These are phyloP conservation scores for Coemansia sp. DNA, from an alignment of 192 early-diverging fungal species.

Conservation along the genomic window DNA sequence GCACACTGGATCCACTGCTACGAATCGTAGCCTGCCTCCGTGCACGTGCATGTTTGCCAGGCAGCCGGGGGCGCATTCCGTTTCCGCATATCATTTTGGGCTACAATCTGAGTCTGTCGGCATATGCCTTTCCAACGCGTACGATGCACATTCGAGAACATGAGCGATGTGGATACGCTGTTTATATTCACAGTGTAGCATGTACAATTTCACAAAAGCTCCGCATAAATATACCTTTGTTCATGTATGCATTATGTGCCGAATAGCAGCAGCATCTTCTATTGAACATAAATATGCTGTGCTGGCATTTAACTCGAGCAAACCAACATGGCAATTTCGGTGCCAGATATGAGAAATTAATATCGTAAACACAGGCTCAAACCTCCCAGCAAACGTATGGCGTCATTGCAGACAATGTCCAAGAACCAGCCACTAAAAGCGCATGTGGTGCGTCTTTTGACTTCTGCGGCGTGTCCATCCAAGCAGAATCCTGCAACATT, in stretches of 20 bases:
- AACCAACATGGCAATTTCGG: no score
- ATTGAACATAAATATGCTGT: not conserved
- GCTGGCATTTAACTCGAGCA: no score
- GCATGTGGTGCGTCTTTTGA: not conserved
- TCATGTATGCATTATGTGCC: not conserved
- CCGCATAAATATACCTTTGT: not conserved
- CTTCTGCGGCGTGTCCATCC: not conserved
- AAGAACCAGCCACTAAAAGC: not conserved
- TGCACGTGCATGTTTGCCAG: constrained; percentile 4
- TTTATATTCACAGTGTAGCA: not conserved
- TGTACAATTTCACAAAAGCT: not conserved
- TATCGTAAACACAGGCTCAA: not conserved
- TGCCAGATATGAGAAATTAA: not conserved
- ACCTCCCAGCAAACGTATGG: not conserved
- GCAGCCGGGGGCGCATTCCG: not conserved
- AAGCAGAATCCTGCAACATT: not conserved
- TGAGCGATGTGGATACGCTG: not conserved
- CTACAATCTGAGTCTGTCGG: not conserved
- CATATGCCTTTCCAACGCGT: not conserved
- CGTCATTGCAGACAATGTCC: not conserved
- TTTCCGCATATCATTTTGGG: not conserved
- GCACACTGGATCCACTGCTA: not conserved
- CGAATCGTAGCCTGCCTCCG: not conserved
- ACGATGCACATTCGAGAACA: not conserved
- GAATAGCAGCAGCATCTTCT: not conserved